Base-by-base conservation (phyloP, 1,284 basidiomycete species). In the Mycena citricolor region DNA sequence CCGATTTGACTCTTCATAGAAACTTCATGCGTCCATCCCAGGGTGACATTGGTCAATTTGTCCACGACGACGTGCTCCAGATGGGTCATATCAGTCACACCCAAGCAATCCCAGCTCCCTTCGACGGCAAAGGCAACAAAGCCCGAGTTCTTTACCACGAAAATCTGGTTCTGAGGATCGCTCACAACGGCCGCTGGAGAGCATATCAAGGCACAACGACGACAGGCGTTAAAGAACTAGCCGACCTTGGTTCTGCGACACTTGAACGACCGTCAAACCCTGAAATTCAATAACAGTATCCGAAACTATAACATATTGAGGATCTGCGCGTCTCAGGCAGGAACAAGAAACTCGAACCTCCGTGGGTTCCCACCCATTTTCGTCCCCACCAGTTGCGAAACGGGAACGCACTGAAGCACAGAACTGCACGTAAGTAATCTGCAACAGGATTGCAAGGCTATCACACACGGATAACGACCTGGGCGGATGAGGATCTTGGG, bases 301-400 rank as follows among this genome's bases (percentile, higher is more conserved):
- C 5, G 86, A 87, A 36, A 89, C 83, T 85, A 31, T 12, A 32
- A 19, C 22, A 50, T 33, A 31, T 38, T 36, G 17, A 38, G 5
- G 30, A 38, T 22, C 4, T 30, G 22, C n/a, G 13, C 23, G 23
- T 33, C 25, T 32, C 38, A 29, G 11, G 21, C 35, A 11, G 3
- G 35, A 8, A 25, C 19, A 35, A 12, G 28, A 16, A 4, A 70
- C 82, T 56, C 60, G n/a, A n/a, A 84, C 85, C 61, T 58, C 83
- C 85, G 57, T 74, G 76, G 4, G 77, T 82, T 19, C 85, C 86
- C 45, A 62, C 57, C 76, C 78, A 90, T 13, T 67, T 62, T 12
- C 86, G 70, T 5, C 86, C 86, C 83, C 86, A 90, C 86, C 87
- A 89, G 53, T 89, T 89, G 8, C 83, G 71, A 35, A 87, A 68